Evolutionary conservation across 2,329 filamentous ascomycete species (phyloP).

Genomic region (Dothistroma pini): DNA sequence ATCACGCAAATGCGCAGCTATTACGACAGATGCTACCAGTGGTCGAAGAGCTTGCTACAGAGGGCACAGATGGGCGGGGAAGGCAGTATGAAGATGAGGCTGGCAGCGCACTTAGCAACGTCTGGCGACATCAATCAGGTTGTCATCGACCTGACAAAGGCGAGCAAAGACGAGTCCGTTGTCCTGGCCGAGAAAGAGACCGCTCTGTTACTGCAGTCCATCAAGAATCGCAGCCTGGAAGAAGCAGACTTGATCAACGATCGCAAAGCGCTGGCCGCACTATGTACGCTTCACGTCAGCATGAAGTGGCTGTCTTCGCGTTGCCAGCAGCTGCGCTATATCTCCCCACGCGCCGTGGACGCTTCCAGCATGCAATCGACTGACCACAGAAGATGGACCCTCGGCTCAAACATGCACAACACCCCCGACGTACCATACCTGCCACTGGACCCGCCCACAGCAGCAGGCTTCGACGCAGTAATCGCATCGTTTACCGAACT

Average conservation of each 20-base stretch:
- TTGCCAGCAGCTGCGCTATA: conserved; percentile 74
- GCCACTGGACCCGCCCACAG: conserved; percentile 82
- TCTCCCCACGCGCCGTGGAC: conserved; percentile 70
- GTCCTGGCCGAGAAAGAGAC: conserved; percentile 60
- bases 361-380: conserved; percentile 49
- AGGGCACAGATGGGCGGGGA: conserved; percentile 40
- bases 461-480: conserved; percentile 82
- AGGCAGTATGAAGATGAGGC: conserved; percentile 26
- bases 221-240: conserved; percentile 60
- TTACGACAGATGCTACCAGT: conserved; percentile 85
- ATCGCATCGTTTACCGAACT: conserved; percentile 79
- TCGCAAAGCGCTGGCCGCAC: conserved; percentile 74
- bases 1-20: conserved; percentile 91
- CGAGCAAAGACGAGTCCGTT: conserved; percentile 49
- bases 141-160: conserved; percentile 63
- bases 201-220: conserved; percentile 49
- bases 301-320: conserved; percentile 96
- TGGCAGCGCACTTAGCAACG: conserved; percentile 34
- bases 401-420: conserved; percentile 14
- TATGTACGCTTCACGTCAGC: conserved; percentile 90
- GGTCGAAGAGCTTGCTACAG: conserved; percentile 79
- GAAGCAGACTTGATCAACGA: conserved; percentile 85
- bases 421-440: conserved; percentile 66
- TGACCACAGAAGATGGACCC: conserved; percentile 75
- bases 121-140: conserved; percentile 69